phyloP scores from a whole-genome alignment of 139 green algal genomes.

The Tetraselmis chui region DNA sequence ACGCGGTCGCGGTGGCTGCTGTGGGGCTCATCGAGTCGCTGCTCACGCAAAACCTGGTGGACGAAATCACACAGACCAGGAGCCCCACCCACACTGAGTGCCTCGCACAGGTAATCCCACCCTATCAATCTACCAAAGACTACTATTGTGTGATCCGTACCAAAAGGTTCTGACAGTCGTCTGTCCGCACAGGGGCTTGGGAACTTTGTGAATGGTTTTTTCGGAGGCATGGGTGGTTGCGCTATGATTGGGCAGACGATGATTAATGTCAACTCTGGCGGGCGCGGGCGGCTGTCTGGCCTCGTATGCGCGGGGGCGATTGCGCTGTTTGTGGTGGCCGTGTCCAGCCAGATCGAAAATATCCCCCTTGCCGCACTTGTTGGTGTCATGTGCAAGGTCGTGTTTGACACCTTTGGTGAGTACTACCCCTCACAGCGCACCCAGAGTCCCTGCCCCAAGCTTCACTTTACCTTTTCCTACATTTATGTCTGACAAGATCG shows the following conservation, averaged over 20 bases:
- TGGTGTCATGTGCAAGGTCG: slow-evolving; percentile 10
- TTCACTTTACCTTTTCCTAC: no score
- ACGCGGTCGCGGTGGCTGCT: slow-evolving; percentile 15
- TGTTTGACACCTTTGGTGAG: slow-evolving; percentile 11
- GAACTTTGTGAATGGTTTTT: slow-evolving; percentile 3
- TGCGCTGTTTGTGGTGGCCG: background rate
- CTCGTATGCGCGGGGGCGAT: slow-evolving; percentile 15
- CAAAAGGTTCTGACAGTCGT: slow-evolving; percentile 12
- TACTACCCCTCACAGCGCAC: no score
- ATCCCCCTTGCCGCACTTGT: slow-evolving; percentile 8
- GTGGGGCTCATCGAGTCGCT: slow-evolving; percentile 31
- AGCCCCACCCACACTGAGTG: background rate
- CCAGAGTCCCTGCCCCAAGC: no score
- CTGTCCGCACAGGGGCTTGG: background rate
- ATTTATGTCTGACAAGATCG: no score
- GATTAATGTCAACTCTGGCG: slow-evolving; percentile 24
- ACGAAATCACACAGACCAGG: slow-evolving; percentile 18
- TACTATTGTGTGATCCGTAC: background rate
- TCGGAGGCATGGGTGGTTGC: background rate
- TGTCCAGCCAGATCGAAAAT: slow-evolving; percentile 1
- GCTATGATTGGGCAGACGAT: slow-evolving; percentile 13
- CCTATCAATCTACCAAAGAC: background rate
- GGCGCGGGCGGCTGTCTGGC: slow-evolving; percentile 6
- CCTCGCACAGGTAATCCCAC: background rate
- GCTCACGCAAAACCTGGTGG: slow-evolving; percentile 26